Evolutionary conservation across 805 yeast species (phyloP).

Genomic region (Spathaspora boniae): DNA sequence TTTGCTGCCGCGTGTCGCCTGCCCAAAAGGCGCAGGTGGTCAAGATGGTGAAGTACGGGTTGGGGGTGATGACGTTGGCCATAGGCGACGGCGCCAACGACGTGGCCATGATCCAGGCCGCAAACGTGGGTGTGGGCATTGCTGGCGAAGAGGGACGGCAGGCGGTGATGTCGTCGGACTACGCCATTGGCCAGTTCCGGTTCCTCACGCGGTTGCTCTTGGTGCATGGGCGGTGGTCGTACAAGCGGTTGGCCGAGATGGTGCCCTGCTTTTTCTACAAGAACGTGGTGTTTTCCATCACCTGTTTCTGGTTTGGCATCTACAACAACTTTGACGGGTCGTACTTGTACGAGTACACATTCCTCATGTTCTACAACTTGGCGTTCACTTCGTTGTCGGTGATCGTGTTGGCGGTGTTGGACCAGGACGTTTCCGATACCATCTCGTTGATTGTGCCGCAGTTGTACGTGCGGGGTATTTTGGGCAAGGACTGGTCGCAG

Average conservation of each 20-base stretch:
- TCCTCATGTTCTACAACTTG: slow-evolving; percentile 72
- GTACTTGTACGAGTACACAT: slow-evolving; percentile 73
- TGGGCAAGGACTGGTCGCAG: slow-evolving; percentile 61
- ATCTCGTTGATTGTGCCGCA: slow-evolving; percentile 69
- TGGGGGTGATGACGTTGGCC: slow-evolving; percentile 74
- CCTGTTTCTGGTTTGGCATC: slow-evolving; percentile 75
- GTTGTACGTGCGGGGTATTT: slow-evolving; percentile 63
- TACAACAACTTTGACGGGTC: slow-evolving; percentile 71
- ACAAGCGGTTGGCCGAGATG: slow-evolving; percentile 71
- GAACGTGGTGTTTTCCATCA: slow-evolving; percentile 68
- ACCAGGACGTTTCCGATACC: slow-evolving; percentile 69
- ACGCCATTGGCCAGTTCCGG: slow-evolving; percentile 77
- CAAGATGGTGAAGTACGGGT: slow-evolving; percentile 55
- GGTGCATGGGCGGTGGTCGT: slow-evolving; percentile 86
- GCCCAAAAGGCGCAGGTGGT: slow-evolving; percentile 80
- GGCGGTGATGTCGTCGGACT: slow-evolving; percentile 84
- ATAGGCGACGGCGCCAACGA: slow-evolving; percentile 88
- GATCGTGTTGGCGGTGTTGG: slow-evolving; percentile 66
- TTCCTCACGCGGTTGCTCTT: slow-evolving; percentile 60
- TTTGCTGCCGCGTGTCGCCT: slow-evolving; percentile 83
- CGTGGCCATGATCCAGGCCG: slow-evolving; percentile 85
- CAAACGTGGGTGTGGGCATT: slow-evolving; percentile 81
- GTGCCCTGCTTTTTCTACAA: slow-evolving; percentile 76
- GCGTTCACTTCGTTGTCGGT: slow-evolving; percentile 81
- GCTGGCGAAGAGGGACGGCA: slow-evolving; percentile 87